Evolutionary conservation across 1,284 basidiomycete genomes (phyloP).

Genomic region (Ganoderma resinaceum): DNA sequence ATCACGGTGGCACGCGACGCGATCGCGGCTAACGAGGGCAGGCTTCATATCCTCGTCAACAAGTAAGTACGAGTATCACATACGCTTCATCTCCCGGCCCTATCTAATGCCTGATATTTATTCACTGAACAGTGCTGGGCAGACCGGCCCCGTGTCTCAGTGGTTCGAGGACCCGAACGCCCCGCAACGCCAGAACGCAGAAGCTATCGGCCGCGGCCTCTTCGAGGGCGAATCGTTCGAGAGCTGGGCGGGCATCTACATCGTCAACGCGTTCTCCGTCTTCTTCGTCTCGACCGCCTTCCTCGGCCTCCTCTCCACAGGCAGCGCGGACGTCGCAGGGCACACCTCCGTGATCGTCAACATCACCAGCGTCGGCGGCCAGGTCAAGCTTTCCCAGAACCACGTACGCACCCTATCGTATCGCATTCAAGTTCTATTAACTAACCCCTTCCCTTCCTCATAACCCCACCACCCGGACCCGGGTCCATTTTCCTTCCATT

Average conservation of each 20-base stretch:
- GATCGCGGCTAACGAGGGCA: conserved; percentile 69
- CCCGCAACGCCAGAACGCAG: conserved; percentile 65
- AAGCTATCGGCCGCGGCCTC: conserved; percentile 66
- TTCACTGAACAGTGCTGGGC: conserved; percentile 63
- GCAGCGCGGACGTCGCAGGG: conserved; percentile 61
- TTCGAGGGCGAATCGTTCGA: conserved; percentile 73
- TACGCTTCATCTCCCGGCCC: conserved; percentile 51
- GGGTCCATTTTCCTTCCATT: too few species aligned
- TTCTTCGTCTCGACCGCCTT: conserved; percentile 81
- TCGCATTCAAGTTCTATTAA: too few species aligned
- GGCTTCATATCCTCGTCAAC: conserved; percentile 80
- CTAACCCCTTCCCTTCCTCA: conserved; percentile 22
- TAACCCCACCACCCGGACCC: too few species aligned
- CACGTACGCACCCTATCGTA: conserved; percentile 63
- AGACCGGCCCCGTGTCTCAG: conserved; percentile 64
- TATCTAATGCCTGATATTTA: background rate
- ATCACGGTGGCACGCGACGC: conserved; percentile 61
- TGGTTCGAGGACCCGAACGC: conserved; percentile 64
- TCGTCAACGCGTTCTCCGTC: conserved; percentile 72
- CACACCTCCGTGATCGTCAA: conserved; percentile 75
- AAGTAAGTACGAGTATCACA: conserved; percentile 76
- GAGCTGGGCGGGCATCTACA: conserved; percentile 65
- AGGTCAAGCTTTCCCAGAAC: conserved; percentile 72
- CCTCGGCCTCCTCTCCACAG: conserved; percentile 75
- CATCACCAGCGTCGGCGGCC: conserved; percentile 77